Evolutionary conservation across 495 filamentous ascomycete species (phyloP), one percentile per base, ranked within the genome.

Genomic region (Podospora pseudoanserina): DNA sequence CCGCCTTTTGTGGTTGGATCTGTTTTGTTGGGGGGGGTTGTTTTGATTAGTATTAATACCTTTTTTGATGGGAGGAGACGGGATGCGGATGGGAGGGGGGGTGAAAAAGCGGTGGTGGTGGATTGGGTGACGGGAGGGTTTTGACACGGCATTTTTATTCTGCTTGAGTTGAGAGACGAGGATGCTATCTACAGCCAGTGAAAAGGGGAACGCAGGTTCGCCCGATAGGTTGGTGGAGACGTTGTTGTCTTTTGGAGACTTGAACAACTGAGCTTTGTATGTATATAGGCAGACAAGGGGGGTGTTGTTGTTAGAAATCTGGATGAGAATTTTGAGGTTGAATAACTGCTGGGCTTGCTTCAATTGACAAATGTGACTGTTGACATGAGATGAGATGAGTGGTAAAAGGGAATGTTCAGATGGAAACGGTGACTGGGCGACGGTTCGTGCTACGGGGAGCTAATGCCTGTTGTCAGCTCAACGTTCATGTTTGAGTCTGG

Each of bases 191-290:
- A 23, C 20, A 23, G 20, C 20, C 20, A 26, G 26, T 28, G 7
- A 32, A 5, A 63, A 63, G 61, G 61, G 61, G 61, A 63, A 63
- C 61, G 61, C 61, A 63, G 61, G 61, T 44, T 63, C 61, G 20
- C 20, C 20, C 20, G 20, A 1, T 23, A 23, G 20, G 20, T 23
- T 23, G 20, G 20, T 23, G 20, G 20, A 23, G 20, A 23, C 39
- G 5, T 32, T 32, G 4, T 32, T 32, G 4, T 32, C 7, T 32
- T 32, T 32, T 23, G 20, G 20, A 23, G 20, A 23, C 20, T 23
- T 23, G 20, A 23, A 23, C 20, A 23, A 23, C 1, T 23, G 20
- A 23, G 20, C 20, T 23, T 23, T 23, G 20, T 39, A 39, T 39
- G 34, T 39, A 39, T 11, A 39, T 39, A 39, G 34, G 20, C 20